A percentile compares a stretch with the other conserved stretches of the same genome.
These are phyloP conservation scores for Aspergillus sojae DNA, from an alignment of 2,329 filamentous ascomycete genomes.

Conservation along the genomic window DNA sequence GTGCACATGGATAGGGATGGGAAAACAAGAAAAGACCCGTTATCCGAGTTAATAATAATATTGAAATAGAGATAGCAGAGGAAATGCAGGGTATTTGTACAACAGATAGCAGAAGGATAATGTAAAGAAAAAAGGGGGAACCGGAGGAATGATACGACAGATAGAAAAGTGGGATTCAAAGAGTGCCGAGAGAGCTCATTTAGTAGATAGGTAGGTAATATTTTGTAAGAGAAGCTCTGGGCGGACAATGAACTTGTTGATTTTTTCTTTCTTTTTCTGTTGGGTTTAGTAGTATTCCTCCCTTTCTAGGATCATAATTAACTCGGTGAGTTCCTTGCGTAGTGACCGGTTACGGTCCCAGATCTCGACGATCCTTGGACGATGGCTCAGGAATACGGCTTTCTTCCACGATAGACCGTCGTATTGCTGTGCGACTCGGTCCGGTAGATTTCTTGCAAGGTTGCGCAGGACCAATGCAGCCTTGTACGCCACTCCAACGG, in stretches of 20 bases:
- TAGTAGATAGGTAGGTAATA: not conserved
- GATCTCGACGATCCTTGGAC: slow-evolving; percentile 40
- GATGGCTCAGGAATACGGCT: slow-evolving; percentile 43
- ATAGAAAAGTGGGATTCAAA: not conserved
- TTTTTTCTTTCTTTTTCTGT: slow-evolving; percentile 2
- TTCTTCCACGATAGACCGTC: slow-evolving; percentile 42
- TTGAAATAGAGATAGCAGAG: slow-evolving; percentile 4
- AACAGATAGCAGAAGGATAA: slow-evolving; percentile 11
- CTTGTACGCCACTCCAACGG: slow-evolving; percentile 51
- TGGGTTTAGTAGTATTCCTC: slow-evolving; percentile 36
- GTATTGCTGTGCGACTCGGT: slow-evolving; percentile 31
- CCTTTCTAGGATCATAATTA: slow-evolving; percentile 46
- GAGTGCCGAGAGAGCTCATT: not conserved
- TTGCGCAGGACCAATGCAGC: slow-evolving; percentile 51
- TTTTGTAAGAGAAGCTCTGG: not conserved
- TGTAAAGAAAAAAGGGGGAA: not conserved
- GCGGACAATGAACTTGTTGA: not conserved
- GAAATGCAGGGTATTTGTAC: slow-evolving; percentile 25
- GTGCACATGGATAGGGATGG: slow-evolving; percentile 4
- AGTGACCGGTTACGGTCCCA: slow-evolving; percentile 46
- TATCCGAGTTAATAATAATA: slow-evolving; percentile 11
- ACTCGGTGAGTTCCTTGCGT: slow-evolving; percentile 45
- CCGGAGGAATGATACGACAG: not conserved
- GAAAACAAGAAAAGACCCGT: not conserved
- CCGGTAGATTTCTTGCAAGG: slow-evolving; percentile 46